Conservation (phyloP, 805 yeast genomes). For the Tetrapisispora namnaoensis region DNA sequence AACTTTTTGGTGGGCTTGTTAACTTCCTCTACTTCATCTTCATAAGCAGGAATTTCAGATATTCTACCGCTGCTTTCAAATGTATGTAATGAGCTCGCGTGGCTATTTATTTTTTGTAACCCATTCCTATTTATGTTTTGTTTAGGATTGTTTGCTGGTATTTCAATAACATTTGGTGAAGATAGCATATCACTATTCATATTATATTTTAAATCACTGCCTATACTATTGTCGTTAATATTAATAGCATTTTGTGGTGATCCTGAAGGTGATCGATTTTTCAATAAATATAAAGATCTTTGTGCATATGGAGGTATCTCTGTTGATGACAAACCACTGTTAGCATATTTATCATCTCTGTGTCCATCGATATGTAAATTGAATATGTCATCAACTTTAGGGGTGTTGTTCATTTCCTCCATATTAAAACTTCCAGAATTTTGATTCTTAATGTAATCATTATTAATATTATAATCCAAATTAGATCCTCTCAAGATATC, state of each 20-base stretch:
- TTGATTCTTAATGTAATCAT: background rate
- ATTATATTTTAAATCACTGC: background rate
- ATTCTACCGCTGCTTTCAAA: constrained; percentile 10
- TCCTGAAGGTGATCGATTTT: background rate
- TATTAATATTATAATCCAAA: background rate
- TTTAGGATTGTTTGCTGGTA: background rate
- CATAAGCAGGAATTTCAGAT: constrained; percentile 21
- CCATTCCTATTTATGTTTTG: background rate
- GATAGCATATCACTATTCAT: background rate
- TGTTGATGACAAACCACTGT: background rate
- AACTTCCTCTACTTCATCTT: constrained; percentile 6
- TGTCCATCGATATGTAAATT: constrained; percentile 1
- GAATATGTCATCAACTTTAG: background rate
- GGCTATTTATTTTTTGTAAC: background rate
- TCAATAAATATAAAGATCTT: background rate
- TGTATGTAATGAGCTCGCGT: background rate
- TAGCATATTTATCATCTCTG: background rate
- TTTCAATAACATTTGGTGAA: background rate
- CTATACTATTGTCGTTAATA: background rate
- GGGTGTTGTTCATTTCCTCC: background rate
- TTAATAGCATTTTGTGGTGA: background rate
- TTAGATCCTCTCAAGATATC: background rate
- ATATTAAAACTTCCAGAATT: background rate
- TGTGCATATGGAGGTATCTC: background rate
- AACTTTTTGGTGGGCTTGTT: background rate